These are phyloP conservation scores for Clonostachys solani DNA, from an alignment of 2,329 filamentous ascomycete genomes.

Conservation along the genomic window DNA sequence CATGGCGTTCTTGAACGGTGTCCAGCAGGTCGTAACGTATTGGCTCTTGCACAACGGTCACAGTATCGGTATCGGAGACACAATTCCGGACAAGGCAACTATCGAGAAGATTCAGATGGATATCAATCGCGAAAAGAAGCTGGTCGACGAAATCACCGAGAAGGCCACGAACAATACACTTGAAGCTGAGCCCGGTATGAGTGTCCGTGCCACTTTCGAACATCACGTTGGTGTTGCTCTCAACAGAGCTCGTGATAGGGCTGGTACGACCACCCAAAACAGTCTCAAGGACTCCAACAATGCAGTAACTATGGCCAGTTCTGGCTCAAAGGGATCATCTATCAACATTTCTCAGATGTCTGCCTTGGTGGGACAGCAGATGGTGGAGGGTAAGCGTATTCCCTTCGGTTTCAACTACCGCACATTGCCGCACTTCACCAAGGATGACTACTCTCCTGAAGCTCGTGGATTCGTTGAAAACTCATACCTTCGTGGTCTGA, in stretches of 20 bases:
- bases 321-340: constrained; percentile 95
- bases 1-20: constrained; percentile 93
- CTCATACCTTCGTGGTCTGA: constrained; percentile 93
- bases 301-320: constrained; percentile 91
- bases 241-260: constrained; percentile 93
- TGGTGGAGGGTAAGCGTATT: constrained; percentile 97
- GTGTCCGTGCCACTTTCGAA: constrained; percentile 96
- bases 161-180: constrained; percentile 81
- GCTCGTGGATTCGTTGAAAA: constrained; percentile 98
- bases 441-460: constrained; percentile 97
- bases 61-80: constrained; percentile 98
- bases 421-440: constrained; percentile 95
- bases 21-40: constrained; percentile 92
- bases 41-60: constrained; percentile 96
- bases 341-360: constrained; percentile 99
- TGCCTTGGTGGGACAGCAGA: constrained; percentile 94
- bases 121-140: constrained; percentile 75
- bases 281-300: constrained; percentile 96
- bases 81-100: constrained; percentile 82
- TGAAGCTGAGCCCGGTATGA: constrained; percentile 96
- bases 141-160: constrained; percentile 72
- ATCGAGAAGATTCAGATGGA: constrained; percentile 81
- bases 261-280: constrained; percentile 87
- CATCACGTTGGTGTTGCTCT: constrained; percentile 92
- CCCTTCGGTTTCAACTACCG: constrained; percentile 99